phyloP scores from a whole-genome alignment of 306 rosid species.

The Canavalia gladiata region DNA sequence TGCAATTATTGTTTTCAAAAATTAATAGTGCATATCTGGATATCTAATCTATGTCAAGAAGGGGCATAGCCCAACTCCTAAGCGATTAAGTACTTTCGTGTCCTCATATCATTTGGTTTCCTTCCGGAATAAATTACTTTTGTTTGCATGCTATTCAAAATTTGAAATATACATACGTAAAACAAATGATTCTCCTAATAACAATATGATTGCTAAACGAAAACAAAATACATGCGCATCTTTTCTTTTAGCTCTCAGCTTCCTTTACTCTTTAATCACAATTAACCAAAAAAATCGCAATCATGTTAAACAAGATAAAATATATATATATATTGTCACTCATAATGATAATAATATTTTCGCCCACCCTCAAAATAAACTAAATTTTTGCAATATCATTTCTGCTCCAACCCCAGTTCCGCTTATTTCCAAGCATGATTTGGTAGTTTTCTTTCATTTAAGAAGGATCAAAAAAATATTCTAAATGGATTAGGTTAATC shows the following conservation, averaged over 20 bases:
- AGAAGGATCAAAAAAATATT: neutral
- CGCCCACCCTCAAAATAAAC: neutral
- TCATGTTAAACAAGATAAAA: neutral
- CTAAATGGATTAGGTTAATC: slow-evolving; percentile 34
- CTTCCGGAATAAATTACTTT: slow-evolving; percentile 1
- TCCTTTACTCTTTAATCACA: neutral
- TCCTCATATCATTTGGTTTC: slow-evolving; percentile 11
- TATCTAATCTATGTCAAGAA: neutral
- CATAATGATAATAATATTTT: neutral
- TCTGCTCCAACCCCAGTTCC: neutral
- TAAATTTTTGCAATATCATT: neutral
- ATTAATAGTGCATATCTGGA: neutral
- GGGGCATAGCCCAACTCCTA: slow-evolving; percentile 25
- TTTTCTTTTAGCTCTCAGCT: slow-evolving; percentile 23
- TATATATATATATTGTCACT: neutral
- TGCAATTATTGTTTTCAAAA: neutral
- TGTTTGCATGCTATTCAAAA: neutral
- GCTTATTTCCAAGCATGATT: neutral
- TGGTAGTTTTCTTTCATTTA: slow-evolving; percentile 14
- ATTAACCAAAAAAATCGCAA: neutral
- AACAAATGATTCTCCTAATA: neutral
- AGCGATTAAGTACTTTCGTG: slow-evolving; percentile 18
- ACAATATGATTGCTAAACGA: neutral
- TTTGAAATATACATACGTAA: neutral
- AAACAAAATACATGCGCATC: neutral